Evolutionary conservation across 306 rosid genomes (phyloP), one percentile per base, ranked within the genome.

Genomic region (Inga laurina): DNA sequence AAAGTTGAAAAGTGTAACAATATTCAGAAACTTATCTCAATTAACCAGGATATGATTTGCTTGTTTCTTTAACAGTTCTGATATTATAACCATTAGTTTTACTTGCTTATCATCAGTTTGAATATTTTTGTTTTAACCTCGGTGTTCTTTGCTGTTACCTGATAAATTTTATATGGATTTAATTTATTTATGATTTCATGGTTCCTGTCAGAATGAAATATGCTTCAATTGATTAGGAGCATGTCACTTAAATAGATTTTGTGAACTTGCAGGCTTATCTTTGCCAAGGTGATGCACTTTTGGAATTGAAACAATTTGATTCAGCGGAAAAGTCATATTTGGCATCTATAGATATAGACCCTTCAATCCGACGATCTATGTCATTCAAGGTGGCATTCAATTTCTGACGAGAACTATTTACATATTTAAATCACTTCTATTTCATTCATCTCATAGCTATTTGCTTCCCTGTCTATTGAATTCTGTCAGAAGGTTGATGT

Each of bases 281-380:
- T 70, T 89, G 96, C 81, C 91, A 85, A 86, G 98, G 98, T 24
- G 97, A 93, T 84, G 93, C 91, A 72, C 87, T 84, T 84, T 82
- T 93, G 90, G 90, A 91, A 45, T 72, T 90, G 89, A 77, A 82
- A 57, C 88, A 84, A 64, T 83, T 88, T 68, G 94, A 92, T 87
- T 83, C 80, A 71, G 96, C 98, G 39, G 91, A 91, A 69, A 91
- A 82, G 74, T 89, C 98, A 69, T 95, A 95, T 84, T 83, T 85
- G 79, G 81, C 87, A 77, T 82, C 96, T 82, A 81, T 91, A 80
- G 85, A 87, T 74, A 83, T 91, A 54, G 96, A 95, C 79, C 93
- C 95, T 85, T 93, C 91, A 0, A 86, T 95, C 77, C 94, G 96
- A 35, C 91, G 88, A 71, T 92, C 97, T 61, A 91, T 87, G 81